phyloP scores from a whole-genome alignment of 345 rosid genomes.

The Syzygium jambos region DNA sequence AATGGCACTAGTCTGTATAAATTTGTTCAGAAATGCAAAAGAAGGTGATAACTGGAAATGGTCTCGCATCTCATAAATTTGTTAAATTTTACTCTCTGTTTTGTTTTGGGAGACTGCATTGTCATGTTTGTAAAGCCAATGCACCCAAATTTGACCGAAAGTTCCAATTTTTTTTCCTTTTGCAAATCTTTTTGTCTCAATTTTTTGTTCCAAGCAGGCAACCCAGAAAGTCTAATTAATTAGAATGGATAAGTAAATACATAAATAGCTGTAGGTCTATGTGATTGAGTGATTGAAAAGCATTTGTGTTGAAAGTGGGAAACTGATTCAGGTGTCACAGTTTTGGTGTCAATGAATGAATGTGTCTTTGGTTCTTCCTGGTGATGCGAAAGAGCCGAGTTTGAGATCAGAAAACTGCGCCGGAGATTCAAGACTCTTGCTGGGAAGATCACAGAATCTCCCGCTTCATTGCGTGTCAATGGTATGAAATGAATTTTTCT shows the following conservation, averaged over 20 bases:
- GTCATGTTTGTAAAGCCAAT: not conserved
- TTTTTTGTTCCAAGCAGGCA: not conserved
- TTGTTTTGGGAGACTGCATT: not conserved
- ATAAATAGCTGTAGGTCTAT: not conserved
- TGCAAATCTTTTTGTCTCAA: not conserved
- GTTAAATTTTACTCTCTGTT: not conserved
- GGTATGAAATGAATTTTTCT: not conserved
- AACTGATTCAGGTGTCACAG: constrained; percentile 2
- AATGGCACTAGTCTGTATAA: not conserved
- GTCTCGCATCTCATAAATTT: not conserved
- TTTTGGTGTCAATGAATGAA: constrained; percentile 6
- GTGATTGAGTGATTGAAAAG: not conserved
- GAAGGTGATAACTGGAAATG: not conserved
- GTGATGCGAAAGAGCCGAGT: constrained; percentile 20
- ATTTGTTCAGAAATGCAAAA: not conserved
- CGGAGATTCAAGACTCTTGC: constrained; percentile 9
- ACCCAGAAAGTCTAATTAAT: not conserved
- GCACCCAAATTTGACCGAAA: not conserved
- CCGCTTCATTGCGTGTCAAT: not conserved
- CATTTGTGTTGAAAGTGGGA: not conserved
- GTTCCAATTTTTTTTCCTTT: not conserved
- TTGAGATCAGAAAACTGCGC: constrained; percentile 16
- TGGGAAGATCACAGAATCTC: constrained; percentile 15
- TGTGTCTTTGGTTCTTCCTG: constrained; percentile 24
- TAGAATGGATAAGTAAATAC: not conserved